Evolutionary conservation across 768 basidiomycete species (phyloP).

Genomic region (Phylloporus sp.): DNA sequence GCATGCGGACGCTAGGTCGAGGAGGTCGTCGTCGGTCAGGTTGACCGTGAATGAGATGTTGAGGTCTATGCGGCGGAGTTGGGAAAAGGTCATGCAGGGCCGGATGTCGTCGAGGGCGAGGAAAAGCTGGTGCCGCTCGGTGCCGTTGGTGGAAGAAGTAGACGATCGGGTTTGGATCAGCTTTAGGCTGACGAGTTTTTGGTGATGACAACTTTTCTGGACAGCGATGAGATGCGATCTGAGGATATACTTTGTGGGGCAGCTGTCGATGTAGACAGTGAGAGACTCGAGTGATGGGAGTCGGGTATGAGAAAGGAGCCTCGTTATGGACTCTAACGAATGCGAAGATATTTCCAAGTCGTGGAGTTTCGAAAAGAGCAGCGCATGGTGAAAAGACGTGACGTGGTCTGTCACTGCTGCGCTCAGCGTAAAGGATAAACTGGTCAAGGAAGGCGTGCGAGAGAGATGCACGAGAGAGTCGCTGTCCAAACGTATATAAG

Average conservation of each 20-base stretch:
- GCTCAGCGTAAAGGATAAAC: slow-evolving; percentile 9
- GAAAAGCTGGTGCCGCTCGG: slow-evolving; percentile 9
- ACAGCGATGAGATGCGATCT: slow-evolving; percentile 3
- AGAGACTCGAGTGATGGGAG: slow-evolving; percentile 8
- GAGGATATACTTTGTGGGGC: slow-evolving; percentile 8
- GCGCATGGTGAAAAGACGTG: not conserved
- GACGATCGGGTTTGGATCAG: slow-evolving; percentile 10
- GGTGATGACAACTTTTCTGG: slow-evolving; percentile 4
- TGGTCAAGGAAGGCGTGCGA: slow-evolving; percentile 8
- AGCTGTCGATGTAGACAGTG: slow-evolving; percentile 5
- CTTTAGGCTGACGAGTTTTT: slow-evolving; percentile 4
- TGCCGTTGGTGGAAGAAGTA: not conserved
- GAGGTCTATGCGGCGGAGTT: slow-evolving; percentile 12
- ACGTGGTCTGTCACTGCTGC: not conserved
- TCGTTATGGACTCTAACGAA: slow-evolving; percentile 1
- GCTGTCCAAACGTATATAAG: slow-evolving; percentile 8
- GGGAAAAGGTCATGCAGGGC: slow-evolving; percentile 12
- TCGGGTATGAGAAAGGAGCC: not conserved
- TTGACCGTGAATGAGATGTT: slow-evolving; percentile 9
- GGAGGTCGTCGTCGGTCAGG: slow-evolving; percentile 9
- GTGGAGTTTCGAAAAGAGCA: slow-evolving; percentile 10
- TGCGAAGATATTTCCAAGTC: slow-evolving; percentile 10
- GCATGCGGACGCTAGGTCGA: slow-evolving; percentile 16
- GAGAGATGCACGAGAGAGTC: slow-evolving; percentile 16
- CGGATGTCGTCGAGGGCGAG: slow-evolving; percentile 15